Base-by-base conservation (phyloP, 495 filamentous ascomycete genomes). In the Aspergillus leporis region DNA sequence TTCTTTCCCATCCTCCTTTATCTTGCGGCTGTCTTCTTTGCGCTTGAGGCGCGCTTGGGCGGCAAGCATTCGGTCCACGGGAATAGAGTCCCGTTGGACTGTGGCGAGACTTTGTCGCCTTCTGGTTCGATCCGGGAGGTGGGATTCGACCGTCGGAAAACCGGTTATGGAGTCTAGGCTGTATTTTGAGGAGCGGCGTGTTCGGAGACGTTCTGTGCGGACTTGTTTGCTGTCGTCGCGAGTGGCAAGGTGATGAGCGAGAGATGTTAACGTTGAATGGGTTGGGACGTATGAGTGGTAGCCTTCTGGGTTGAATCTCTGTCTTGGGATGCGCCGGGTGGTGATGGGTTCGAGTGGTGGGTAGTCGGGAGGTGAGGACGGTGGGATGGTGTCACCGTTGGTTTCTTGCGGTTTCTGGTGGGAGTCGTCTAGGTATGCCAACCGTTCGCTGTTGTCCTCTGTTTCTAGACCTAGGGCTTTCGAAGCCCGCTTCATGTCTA, bases 41-140 rank as follows among this genome's bases (percentile, higher is more conserved):
- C 78, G 77, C 66, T 84, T 81, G 13, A 91, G 71, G 30, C 88
- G 76, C 28, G 83, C 85, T 61, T 82, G 79, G 4, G 89, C 89
- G 7, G 87, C 87, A 16, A 83, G 80, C 30, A 74, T 70, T 34
- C 88, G 79, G 13, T 89, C 85, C 2, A 83, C 74, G 4, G 87
- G 78, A 21, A 91, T 60, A 0, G 70, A 64, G n/a, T 77, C 76
- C 16, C 76, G 59, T 28, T 79, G 49, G 63, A 74, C 25, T 60
- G 68, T 51, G 47, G 71, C 43, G 18, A 71, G 51, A 45, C 68
- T 72, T 47, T 68, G 64, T 51, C 72, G 55, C 52, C 72, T 74
- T 2, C 69, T 70, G 41, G 76, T 71, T 32, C 72, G 74, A 14
- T 81, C 75, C 40, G 74, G 67, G 9, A 48, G 46, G 14, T 60